These are phyloP conservation scores for Flaveria robusta DNA, from an alignment of 129 eudicot genomes.

Conservation along the genomic window DNA sequence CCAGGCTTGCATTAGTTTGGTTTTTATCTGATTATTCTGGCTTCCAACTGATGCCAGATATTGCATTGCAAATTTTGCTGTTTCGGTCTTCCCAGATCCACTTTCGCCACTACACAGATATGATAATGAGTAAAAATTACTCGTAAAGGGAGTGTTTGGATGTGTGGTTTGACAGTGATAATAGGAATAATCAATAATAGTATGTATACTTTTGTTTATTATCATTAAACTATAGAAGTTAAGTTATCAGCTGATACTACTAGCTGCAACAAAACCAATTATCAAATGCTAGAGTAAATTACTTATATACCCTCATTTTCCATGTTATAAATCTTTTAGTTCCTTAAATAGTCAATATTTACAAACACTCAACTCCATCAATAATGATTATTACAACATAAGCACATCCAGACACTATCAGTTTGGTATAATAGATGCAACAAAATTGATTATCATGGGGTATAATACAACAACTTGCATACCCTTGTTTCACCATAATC, in stretches of 20 bases:
- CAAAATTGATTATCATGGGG: background rate
- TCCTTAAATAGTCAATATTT: background rate
- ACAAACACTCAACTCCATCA: background rate
- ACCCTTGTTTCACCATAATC: conserved; percentile 8
- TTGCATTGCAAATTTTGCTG: conserved; percentile 87
- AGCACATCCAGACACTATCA: background rate
- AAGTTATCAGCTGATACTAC: background rate
- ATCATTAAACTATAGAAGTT: background rate
- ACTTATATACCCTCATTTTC: background rate
- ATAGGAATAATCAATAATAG: background rate
- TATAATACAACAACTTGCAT: background rate
- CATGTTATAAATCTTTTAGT: background rate
- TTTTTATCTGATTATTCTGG: conserved; percentile 55
- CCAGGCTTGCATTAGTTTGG: conserved; percentile 66
- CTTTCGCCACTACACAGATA: conserved; percentile 79
- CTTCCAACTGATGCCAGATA: conserved; percentile 82
- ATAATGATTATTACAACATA: background rate
- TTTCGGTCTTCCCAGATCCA: conserved; percentile 99
- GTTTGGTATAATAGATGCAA: background rate
- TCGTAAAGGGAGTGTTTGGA: background rate
- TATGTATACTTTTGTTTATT: background rate
- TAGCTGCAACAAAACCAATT: background rate
- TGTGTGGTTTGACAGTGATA: conserved; percentile 5
- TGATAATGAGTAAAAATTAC: background rate
- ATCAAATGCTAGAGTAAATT: background rate